Evolutionary conservation across 2,329 filamentous ascomycete genomes (phyloP).

Genomic region (Trichoderma guizhouense): DNA sequence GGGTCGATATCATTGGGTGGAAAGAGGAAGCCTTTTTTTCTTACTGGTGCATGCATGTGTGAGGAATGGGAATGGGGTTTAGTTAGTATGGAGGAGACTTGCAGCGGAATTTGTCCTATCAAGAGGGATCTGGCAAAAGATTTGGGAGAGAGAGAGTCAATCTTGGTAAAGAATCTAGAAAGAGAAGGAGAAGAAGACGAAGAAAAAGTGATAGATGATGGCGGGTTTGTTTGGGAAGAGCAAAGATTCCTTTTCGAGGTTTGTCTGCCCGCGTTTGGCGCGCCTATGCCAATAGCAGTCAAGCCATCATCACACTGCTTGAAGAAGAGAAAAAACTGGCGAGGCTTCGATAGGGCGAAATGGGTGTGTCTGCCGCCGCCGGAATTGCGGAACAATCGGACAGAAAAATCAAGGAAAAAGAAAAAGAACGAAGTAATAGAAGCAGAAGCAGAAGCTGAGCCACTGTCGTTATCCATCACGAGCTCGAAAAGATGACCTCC

Average conservation of each 20-base stretch:
- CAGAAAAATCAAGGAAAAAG: neutral
- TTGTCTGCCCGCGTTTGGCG: slow-evolving; percentile 7
- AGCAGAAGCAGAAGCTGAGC: neutral
- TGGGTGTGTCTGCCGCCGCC: neutral
- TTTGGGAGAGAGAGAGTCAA: neutral
- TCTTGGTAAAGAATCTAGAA: neutral
- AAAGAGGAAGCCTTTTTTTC: neutral
- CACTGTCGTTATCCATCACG: neutral
- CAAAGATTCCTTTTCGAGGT: neutral
- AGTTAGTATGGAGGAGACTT: neutral
- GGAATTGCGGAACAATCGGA: neutral
- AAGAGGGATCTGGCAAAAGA: neutral
- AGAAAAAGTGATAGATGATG: neutral
- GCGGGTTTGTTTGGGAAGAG: too few relatives aligned
- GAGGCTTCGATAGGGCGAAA: neutral
- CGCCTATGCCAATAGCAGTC: neutral
- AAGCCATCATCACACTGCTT: neutral
- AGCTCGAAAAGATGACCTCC: neutral
- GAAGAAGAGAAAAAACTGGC: neutral
- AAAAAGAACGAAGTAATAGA: neutral
- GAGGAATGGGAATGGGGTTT: neutral
- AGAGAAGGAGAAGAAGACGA: neutral
- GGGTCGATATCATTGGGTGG: neutral
- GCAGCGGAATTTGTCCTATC: neutral
- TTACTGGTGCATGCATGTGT: neutral